These are phyloP conservation scores for Pulveroboletus sp. DNA, from an alignment of 768 basidiomycete species.

Conservation along the genomic window DNA sequence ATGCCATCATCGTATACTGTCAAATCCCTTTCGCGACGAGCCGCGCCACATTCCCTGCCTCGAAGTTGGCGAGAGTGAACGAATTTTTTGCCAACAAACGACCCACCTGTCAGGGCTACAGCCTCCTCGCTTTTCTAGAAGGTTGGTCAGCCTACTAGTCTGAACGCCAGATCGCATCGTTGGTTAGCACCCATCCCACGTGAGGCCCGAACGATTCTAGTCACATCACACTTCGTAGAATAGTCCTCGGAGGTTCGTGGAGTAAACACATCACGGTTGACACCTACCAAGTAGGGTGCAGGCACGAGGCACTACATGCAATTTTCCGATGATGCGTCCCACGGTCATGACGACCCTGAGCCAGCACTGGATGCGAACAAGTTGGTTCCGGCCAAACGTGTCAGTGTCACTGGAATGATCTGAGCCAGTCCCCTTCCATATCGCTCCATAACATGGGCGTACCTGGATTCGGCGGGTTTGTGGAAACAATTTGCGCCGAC, in stretches of 20 bases:
- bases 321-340: constrained; percentile 21
- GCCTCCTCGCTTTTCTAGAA: constrained; percentile 18
- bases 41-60: background rate
- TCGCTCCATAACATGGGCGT: constrained; percentile 2
- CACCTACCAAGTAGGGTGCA: constrained; percentile 14
- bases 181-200: constrained; percentile 8
- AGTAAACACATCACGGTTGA: background rate
- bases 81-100: background rate
- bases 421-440: background rate
- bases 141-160: background rate
- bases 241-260: constrained; percentile 30
- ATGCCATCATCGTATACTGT: constrained; percentile 7
- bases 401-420: constrained; percentile 1
- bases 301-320: constrained; percentile 28
- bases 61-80: background rate
- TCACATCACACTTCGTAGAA: constrained; percentile 14
- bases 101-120: background rate
- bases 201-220: background rate
- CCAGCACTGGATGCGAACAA: background rate
- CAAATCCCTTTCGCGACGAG: background rate
- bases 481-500: background rate
- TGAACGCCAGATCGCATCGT: background rate
- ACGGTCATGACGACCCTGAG: constrained; percentile 28
- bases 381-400: background rate
- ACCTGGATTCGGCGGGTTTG: background rate